phyloP scores from a whole-genome alignment of 2,329 filamentous ascomycete species.

The Colletotrichum sp. region DNA sequence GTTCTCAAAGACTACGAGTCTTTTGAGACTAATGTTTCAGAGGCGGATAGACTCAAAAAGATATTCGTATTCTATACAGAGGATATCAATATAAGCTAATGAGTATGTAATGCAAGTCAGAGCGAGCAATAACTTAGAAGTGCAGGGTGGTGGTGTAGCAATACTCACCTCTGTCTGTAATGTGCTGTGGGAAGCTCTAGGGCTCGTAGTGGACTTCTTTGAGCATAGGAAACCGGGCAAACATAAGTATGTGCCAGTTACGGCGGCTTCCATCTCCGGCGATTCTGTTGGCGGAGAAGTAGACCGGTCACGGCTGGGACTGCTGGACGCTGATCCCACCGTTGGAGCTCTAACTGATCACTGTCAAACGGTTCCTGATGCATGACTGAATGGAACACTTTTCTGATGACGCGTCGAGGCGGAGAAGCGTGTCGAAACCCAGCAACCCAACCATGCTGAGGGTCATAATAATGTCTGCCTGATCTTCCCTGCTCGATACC shows the following conservation, averaged over 20 bases:
- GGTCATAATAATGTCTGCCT: constrained; percentile 8
- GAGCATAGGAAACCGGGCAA: constrained; percentile 32
- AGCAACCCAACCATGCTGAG: constrained; percentile 27
- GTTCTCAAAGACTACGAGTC: constrained; percentile 34
- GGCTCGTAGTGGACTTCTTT: constrained; percentile 36
- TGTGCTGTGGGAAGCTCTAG: constrained; percentile 26
- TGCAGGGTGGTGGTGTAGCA: background rate
- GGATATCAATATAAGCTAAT: background rate
- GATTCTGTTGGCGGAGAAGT: constrained; percentile 36
- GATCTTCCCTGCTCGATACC: background rate
- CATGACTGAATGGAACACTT: constrained; percentile 27
- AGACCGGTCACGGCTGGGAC: constrained; percentile 32
- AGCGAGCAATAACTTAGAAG: background rate
- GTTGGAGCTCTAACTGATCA: constrained; percentile 24
- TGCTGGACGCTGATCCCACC: constrained; percentile 29
- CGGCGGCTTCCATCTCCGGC: constrained; percentile 30
- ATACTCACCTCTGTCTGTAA: constrained; percentile 24
- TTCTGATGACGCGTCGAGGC: too few relatives aligned
- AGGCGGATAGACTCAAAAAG: constrained; percentile 1
- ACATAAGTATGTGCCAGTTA: constrained; percentile 31
- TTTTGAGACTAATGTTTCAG: constrained; percentile 22
- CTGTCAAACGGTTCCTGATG: constrained; percentile 24
- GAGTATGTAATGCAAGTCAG: background rate
- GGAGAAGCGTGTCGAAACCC: constrained; percentile 24
- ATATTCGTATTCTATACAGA: background rate